phyloP scores from a whole-genome alignment of 208 protist genomes.

The Leishmania tropica region DNA sequence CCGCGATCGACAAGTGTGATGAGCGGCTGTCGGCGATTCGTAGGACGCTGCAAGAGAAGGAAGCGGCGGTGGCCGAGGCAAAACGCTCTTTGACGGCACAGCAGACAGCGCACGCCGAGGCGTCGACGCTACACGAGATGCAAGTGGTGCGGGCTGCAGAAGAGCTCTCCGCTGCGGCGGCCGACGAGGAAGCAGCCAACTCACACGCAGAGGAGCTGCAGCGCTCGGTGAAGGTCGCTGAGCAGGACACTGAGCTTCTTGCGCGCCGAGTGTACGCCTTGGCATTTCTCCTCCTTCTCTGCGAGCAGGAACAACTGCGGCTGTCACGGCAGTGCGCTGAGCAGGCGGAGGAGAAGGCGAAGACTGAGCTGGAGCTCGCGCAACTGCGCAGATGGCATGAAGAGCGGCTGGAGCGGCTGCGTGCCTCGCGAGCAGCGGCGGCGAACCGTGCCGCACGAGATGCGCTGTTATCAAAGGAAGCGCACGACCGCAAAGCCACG shows the following conservation, averaged over 20 bases:
- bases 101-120: background rate
- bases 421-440: slow-evolving; percentile 14
- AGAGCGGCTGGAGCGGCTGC: slow-evolving; percentile 4
- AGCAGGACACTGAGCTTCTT: background rate
- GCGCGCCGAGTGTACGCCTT: slow-evolving; percentile 6
- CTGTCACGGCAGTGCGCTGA: slow-evolving; percentile 4
- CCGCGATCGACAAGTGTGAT: slow-evolving; percentile 12
- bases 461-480: background rate
- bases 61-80: background rate
- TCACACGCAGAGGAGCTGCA: slow-evolving; percentile 1
- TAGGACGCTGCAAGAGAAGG: background rate
- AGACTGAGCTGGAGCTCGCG: slow-evolving; percentile 18
- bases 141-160: background rate
- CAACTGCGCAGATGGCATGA: slow-evolving; percentile 31
- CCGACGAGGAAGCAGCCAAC: background rate
- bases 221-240: background rate
- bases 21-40: slow-evolving; percentile 1
- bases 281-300: slow-evolving; percentile 1
- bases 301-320: background rate
- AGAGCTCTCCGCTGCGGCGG: background rate
- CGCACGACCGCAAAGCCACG: slow-evolving; percentile 34
- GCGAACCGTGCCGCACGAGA: background rate
- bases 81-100: background rate
- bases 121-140: background rate
- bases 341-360: slow-evolving; percentile 6